Evolutionary conservation across 805 yeast genomes (phyloP).

Genomic region (Zygoascus tannicola): DNA sequence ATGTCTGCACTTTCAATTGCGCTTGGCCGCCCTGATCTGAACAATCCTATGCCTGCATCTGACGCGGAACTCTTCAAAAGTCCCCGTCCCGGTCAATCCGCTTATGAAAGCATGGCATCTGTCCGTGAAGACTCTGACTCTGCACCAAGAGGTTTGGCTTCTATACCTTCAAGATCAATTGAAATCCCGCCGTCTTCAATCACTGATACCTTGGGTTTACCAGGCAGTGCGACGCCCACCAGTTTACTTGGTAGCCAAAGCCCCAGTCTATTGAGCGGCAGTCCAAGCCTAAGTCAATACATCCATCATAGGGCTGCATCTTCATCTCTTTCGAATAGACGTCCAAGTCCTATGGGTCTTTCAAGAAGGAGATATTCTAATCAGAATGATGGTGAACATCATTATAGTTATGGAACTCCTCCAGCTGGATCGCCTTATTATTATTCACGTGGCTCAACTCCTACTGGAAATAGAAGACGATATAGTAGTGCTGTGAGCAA

Average conservation of each 20-base stretch:
- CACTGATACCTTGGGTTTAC: constrained; percentile 2
- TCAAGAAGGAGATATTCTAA: neutral
- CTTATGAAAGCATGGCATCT: neutral
- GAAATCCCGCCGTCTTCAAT: neutral
- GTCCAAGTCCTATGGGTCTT: neutral
- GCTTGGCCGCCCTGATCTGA: neutral
- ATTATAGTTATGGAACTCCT: neutral
- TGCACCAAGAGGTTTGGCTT: neutral
- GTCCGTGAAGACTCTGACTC: neutral
- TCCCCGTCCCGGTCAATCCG: neutral
- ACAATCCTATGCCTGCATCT: too few species aligned
- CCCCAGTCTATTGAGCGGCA: neutral
- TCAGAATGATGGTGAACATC: neutral
- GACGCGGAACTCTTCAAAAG: too few species aligned
- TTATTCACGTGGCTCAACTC: neutral
- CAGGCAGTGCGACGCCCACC: neutral
- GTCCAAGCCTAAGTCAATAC: neutral
- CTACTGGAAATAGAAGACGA: neutral
- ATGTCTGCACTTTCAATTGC: constrained; percentile 1
- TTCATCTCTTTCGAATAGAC: too few species aligned
- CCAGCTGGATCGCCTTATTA: neutral
- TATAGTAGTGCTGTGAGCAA: neutral
- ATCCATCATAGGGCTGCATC: neutral
- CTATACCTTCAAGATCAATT: neutral
- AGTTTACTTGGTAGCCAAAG: neutral